Percentiles rank a stretch among this genome's conserved stretches.
Evolutionary conservation across 306 rosid genomes (phyloP).

Genomic region (Crataegus laevigata): DNA sequence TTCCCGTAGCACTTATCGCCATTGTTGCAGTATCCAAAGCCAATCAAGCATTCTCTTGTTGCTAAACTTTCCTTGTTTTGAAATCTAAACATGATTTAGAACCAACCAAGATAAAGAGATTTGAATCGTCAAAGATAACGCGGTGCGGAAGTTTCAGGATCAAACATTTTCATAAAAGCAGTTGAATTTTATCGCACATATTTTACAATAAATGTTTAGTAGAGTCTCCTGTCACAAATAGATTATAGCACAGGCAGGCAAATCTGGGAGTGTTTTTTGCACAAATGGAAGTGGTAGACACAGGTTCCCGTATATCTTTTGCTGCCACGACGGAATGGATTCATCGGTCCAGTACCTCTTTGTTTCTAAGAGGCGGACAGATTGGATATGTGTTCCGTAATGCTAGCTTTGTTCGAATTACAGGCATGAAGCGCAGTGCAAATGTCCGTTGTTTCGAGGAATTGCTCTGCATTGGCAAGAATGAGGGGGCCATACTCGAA

Average conservation of each 20-base stretch:
- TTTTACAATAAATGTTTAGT: constrained; percentile 1
- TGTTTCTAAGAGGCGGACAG: constrained; percentile 27
- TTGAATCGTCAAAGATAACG: no score
- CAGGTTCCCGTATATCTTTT: not conserved
- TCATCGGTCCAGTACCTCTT: not conserved
- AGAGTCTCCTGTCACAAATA: not conserved
- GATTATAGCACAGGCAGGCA: not conserved
- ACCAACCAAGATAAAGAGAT: no score
- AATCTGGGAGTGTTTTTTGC: not conserved
- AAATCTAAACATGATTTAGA: no score
- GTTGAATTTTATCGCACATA: not conserved
- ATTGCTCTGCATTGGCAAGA: constrained; percentile 60
- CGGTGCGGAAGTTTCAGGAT: not conserved
- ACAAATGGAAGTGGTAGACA: not conserved
- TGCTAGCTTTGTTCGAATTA: constrained; percentile 9
- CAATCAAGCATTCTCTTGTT: no score
- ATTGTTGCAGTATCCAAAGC: no score
- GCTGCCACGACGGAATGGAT: no score
- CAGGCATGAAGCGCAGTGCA: constrained; percentile 72
- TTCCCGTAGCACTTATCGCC: no score
- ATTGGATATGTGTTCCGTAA: not conserved
- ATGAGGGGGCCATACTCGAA: constrained; percentile 65
- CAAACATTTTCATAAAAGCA: not conserved
- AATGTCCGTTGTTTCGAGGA: constrained; percentile 57
- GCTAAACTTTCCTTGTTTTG: no score